Base-by-base conservation (phyloP, 2,329 filamentous ascomycete genomes). In the Zasmidium cellare region DNA sequence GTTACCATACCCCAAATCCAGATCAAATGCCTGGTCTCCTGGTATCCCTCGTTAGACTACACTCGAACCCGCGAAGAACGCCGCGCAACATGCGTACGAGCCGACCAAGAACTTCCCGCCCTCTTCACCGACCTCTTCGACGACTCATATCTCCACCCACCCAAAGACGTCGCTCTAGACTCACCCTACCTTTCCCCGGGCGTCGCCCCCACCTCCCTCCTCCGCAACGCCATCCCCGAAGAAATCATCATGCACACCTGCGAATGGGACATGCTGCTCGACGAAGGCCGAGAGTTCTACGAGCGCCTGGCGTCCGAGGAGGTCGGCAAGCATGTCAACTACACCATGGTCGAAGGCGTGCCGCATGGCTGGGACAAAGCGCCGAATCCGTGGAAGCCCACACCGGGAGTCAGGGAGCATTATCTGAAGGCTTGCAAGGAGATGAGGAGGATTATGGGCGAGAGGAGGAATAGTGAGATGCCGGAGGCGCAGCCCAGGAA, bases 311-410 rank as follows among this genome's bases (percentile, higher is more conserved):
- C 19, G 1, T 56, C 59, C n/a, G 60, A 61, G 20, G 66, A 66
- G 9, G 62, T 72, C 28, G 76, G 76, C 22, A 88, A 87, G 73
- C 77, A 78, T 7, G 82, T 88, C 1, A 74, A 77, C 52, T 87
- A 86, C 64, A 80, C 80, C 23, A 81, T 85, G 72, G 79, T 88
- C 1, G 74, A 77, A 2, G 83, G 78, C 2, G 85, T 86, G 20
- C 79, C 81, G 24, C 86, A 88, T 67, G 86, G 80, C 0, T 89
- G 86, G 81, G 86, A 89, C 66, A 89, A 88, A 73, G 82, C 81
- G 24, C 84, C 85, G 0, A 87, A 86, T 66, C 85, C 84, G 3
- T 69, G 84, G 22, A 79, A 77, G 55, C 79, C 80, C 31, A 80
- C 80, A 2, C 74, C 76, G 1, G 79, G 79, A 22, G 79, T 82